Conservation (phyloP, 2,329 filamentous ascomycete species). For the Tolypocladium endophyticum region DNA sequence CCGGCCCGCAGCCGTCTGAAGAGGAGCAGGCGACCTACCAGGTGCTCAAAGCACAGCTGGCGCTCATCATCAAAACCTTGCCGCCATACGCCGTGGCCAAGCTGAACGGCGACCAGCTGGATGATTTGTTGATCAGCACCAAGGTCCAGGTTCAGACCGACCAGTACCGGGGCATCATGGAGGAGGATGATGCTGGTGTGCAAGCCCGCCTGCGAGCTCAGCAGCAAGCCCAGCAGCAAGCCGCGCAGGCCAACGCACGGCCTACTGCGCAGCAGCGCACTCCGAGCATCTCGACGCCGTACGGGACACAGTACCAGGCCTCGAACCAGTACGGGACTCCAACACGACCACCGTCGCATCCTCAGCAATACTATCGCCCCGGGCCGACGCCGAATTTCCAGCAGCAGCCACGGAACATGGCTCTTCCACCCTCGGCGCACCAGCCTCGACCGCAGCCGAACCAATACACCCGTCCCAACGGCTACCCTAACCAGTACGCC, state of each 20-base stretch:
- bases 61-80: conserved; percentile 61
- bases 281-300: conserved; percentile 28
- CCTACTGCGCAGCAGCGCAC: conserved; percentile 27
- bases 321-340: conserved; percentile 36
- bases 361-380: conserved; percentile 34
- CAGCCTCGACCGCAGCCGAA: conserved; percentile 30
- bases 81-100: conserved; percentile 82
- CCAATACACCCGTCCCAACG: conserved; percentile 39
- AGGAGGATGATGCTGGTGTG: conserved; percentile 62
- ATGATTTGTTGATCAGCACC: conserved; percentile 70
- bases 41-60: conserved; percentile 63
- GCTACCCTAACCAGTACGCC: conserved; percentile 34
- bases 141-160: conserved; percentile 64
- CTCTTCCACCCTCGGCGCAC: conserved; percentile 15
- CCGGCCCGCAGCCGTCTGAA: conserved; percentile 56
- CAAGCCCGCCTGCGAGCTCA: conserved; percentile 37
- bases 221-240: conserved; percentile 13
- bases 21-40: conserved; percentile 56
- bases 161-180: conserved; percentile 69
- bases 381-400: conserved; percentile 30
- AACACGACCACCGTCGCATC: conserved; percentile 31
- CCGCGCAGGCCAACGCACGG: conserved; percentile 20
- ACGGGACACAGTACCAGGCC: conserved; percentile 31
- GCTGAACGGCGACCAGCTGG: conserved; percentile 75
- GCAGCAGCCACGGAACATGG: conserved; percentile 23